These are phyloP conservation scores for Xylaria acuta DNA, from an alignment of 495 filamentous ascomycete genomes.

Conservation along the genomic window DNA sequence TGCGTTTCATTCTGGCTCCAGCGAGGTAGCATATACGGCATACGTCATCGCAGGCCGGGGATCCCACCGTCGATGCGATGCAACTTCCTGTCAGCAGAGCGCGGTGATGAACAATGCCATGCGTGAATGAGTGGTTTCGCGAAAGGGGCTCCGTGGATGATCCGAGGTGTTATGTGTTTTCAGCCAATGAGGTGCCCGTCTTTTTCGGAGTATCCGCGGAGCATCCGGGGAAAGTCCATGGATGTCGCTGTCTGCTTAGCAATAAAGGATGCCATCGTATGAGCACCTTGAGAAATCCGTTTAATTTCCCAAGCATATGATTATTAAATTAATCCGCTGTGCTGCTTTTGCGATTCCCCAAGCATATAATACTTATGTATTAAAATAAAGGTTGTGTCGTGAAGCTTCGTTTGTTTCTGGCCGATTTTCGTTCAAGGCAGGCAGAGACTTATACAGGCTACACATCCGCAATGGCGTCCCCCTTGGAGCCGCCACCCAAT, in stretches of 20 bases:
- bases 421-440: background rate
- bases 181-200: background rate
- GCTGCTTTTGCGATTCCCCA: no score
- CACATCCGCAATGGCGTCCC: conserved; percentile 6
- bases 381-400: background rate
- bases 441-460: background rate
- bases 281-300: background rate
- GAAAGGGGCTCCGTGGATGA: conserved; percentile 8
- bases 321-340: background rate
- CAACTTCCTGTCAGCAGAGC: background rate
- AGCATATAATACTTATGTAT: background rate
- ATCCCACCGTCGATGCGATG: background rate
- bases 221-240: background rate
- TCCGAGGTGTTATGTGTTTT: background rate
- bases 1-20: conserved; percentile 17
- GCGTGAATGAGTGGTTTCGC: background rate
- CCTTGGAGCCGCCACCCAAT: conserved; percentile 19
- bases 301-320: background rate
- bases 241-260: background rate
- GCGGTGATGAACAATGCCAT: background rate
- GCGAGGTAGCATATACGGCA: background rate
- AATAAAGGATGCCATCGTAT: background rate
- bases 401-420: background rate
- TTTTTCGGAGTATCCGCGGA: conserved; percentile 13
- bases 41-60: background rate